Evolutionary conservation across 768 basidiomycete species (phyloP), one percentile per base, ranked within the genome.

Genomic region (Mycena leptocephala): DNA sequence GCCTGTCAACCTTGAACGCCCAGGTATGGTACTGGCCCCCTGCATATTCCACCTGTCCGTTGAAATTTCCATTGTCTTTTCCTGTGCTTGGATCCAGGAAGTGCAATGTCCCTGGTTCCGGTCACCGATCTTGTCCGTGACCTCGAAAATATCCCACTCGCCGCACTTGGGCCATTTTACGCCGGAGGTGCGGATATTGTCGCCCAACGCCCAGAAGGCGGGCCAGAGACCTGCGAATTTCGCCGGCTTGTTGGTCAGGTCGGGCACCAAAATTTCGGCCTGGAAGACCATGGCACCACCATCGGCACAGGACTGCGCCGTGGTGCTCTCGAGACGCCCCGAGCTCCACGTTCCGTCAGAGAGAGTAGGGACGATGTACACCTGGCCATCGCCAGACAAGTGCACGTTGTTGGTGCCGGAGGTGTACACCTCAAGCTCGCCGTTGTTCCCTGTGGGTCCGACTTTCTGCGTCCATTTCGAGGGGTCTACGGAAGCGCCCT

Each of bases 1-100:
- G 20, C 22, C 22, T 16, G 28, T 70, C 69, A 28, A 70, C 69
- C 69, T 61, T 61, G 35, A 70, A 28, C 53, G 69, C 69, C 69
- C 69, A 70, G n/a, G 56, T 70, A 30, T 61, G 55, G 58, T 70
- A 70, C 51, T 70, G 48, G 2, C 48, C 48, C 10, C n/a, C 24
- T 16, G 48, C 8, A 24, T 51, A 51, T 10, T 6, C 24, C 48
- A 26, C 24, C 22, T 26, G 48, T 8, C 48, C 24, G 8, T 51
- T 7, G 48, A 51, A 26, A 24, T 26, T 24, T 7, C 9, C n/a
- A 24, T 51, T 51, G 24, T 51, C 9, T 22, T 26, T 51, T 26
- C 48, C 48, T 11, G 18, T 22, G 24, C 26, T 26, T 2, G 48
- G 9, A 24, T 51, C 24, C 24, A 9, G n/a, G 14, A 51, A 51